Evolutionary conservation across 2,329 filamentous ascomycete species (phyloP).

Genomic region (Aspergillus sp.): DNA sequence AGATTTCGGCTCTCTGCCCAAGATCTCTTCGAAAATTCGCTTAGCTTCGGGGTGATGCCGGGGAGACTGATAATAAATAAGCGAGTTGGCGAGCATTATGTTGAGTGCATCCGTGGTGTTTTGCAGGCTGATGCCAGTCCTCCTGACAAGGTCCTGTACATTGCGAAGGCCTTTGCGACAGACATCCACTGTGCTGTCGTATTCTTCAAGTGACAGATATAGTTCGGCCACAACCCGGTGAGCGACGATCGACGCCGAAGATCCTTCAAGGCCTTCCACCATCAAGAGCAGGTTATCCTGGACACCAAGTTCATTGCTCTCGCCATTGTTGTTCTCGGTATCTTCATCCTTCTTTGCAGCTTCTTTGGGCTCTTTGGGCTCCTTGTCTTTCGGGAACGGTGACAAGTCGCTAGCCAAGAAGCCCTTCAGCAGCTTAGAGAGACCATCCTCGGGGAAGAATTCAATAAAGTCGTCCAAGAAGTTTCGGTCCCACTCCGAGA

Average conservation of each 20-base stretch:
- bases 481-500: constrained; percentile 74
- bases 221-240: constrained; percentile 82
- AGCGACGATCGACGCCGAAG: constrained; percentile 72
- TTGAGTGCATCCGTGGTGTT: constrained; percentile 74
- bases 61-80: constrained; percentile 88
- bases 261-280: constrained; percentile 67
- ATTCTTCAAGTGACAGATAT: constrained; percentile 81
- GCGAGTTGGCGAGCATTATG: constrained; percentile 77
- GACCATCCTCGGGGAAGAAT: constrained; percentile 81
- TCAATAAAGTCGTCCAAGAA: constrained; percentile 78
- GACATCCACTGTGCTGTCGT: constrained; percentile 76
- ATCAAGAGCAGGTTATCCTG: constrained; percentile 82
- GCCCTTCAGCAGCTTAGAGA: constrained; percentile 78
- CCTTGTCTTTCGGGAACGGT: constrained; percentile 66
- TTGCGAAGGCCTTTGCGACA: constrained; percentile 72
- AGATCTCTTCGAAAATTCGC: constrained; percentile 77
- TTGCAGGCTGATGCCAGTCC: constrained; percentile 68
- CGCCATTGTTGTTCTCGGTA: constrained; percentile 40
- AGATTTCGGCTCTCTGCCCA: constrained; percentile 72
- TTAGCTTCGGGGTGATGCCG: constrained; percentile 88
- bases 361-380: constrained; percentile 1
- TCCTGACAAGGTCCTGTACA: constrained; percentile 61
- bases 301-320: constrained; percentile 58
- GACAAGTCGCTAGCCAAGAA: constrained; percentile 83
- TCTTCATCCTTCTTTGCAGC: constrained; percentile 14